Evolutionary conservation across 768 basidiomycete species (phyloP).

Genomic region (Rhodotorula diobovata): DNA sequence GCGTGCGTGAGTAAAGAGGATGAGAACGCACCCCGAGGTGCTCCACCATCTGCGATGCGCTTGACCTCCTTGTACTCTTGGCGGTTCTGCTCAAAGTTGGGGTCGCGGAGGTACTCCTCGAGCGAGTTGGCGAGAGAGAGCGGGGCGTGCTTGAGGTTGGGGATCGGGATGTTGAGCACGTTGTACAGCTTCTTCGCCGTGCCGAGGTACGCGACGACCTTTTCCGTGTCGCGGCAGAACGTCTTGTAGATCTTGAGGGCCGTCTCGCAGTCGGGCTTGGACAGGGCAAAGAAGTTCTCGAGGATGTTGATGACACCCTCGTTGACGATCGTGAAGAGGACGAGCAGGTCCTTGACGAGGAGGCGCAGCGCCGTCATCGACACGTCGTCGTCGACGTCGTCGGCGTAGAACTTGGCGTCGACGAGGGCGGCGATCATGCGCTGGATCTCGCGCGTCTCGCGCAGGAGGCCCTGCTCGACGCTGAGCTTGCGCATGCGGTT

Average conservation of each 20-base stretch:
- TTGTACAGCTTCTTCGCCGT: slow-evolving; percentile 91
- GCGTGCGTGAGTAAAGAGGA: neutral
- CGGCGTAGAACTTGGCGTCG: slow-evolving; percentile 90
- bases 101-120: slow-evolving; percentile 92
- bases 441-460: slow-evolving; percentile 89
- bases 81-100: slow-evolving; percentile 92
- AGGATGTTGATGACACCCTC: slow-evolving; percentile 70
- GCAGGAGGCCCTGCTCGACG: slow-evolving; percentile 88
- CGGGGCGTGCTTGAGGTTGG: slow-evolving; percentile 91
- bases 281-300: slow-evolving; percentile 96
- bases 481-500: slow-evolving; percentile 68
- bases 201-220: slow-evolving; percentile 79
- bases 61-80: slow-evolving; percentile 84
- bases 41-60: slow-evolving; percentile 55
- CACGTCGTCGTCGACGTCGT: slow-evolving; percentile 86
- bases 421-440: slow-evolving; percentile 79
- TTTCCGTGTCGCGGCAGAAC: slow-evolving; percentile 90
- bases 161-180: slow-evolving; percentile 85
- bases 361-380: slow-evolving; percentile 81
- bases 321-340: slow-evolving; percentile 92
- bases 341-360: slow-evolving; percentile 91
- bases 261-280: slow-evolving; percentile 78
- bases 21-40: neutral
- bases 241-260: slow-evolving; percentile 83
- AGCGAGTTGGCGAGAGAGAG: slow-evolving; percentile 87